These are phyloP conservation scores for Cyberlindnera maritima DNA, from an alignment of 805 yeast genomes.

Conservation along the genomic window DNA sequence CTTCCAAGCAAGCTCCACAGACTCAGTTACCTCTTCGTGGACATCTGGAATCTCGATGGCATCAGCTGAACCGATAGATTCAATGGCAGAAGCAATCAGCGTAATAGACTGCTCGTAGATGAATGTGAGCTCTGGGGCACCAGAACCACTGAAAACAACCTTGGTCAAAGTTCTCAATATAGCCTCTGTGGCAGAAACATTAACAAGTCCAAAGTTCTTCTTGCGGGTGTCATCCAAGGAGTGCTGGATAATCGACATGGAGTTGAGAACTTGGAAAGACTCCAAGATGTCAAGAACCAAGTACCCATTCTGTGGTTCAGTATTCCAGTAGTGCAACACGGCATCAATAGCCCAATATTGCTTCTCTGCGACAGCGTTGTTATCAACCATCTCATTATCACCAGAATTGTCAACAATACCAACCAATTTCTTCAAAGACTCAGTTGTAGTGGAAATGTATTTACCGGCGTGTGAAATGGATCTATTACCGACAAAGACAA, in stretches of 20 bases:
- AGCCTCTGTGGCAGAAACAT: slow-evolving; percentile 45
- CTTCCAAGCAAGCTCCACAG: slow-evolving; percentile 40
- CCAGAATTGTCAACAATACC: slow-evolving; percentile 9
- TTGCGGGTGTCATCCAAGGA: slow-evolving; percentile 37
- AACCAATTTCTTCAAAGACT: slow-evolving; percentile 34
- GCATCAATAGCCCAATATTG: slow-evolving; percentile 50
- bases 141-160: slow-evolving; percentile 21
- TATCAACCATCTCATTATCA: slow-evolving; percentile 7
- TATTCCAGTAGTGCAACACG: slow-evolving; percentile 62
- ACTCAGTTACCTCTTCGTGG: slow-evolving; percentile 29
- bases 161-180: slow-evolving; percentile 35
- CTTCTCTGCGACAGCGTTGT: slow-evolving; percentile 27
- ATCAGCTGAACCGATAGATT: slow-evolving; percentile 19
- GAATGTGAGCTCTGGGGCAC: slow-evolving; percentile 27
- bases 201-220: slow-evolving; percentile 37
- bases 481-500: slow-evolving; percentile 82
- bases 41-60: slow-evolving; percentile 28
- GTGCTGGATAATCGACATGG: slow-evolving; percentile 40
- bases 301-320: slow-evolving; percentile 62
- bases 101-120: slow-evolving; percentile 29
- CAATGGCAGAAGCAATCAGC: slow-evolving; percentile 23
- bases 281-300: slow-evolving; percentile 54
- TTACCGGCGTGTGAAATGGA: slow-evolving; percentile 76
- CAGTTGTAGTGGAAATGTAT: slow-evolving; percentile 42
- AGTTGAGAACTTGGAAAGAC: slow-evolving; percentile 41